A percentile compares a stretch with the other conserved stretches of the same genome.
phyloP scores from a whole-genome alignment of 768 basidiomycete genomes.

The Russula foetens region DNA sequence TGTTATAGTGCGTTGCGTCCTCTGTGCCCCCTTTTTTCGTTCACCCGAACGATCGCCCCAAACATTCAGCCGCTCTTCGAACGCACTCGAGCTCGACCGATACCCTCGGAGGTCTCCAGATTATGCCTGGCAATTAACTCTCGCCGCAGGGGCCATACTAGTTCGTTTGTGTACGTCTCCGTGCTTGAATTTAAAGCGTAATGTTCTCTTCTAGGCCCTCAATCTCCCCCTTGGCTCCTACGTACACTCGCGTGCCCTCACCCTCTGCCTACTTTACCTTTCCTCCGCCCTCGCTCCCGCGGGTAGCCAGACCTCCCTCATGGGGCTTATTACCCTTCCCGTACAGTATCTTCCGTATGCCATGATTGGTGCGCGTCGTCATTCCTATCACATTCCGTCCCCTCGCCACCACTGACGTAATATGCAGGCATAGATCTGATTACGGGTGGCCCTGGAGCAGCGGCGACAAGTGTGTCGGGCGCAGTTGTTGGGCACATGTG shows the following conservation, averaged over 20 bases:
- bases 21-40: not conserved
- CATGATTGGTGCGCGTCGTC: conserved; percentile 38
- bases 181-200: not conserved
- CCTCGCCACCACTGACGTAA: not conserved
- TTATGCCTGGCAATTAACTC: conserved; percentile 64
- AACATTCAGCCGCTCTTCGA: conserved; percentile 50
- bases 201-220: conserved; percentile 30
- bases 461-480: conserved; percentile 54
- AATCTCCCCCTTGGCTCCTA: conserved; percentile 53
- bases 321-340: conserved; percentile 73
- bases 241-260: conserved; percentile 56
- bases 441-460: conserved; percentile 48
- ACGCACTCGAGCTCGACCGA: conserved; percentile 54
- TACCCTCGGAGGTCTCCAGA: conserved; percentile 59
- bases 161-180: conserved; percentile 28
- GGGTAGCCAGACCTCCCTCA: conserved; percentile 60
- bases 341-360: conserved; percentile 66
- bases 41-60: not conserved
- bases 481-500: conserved; percentile 72
- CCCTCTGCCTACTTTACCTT: conserved; percentile 62
- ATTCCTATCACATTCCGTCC: too few relatives aligned
- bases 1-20: conserved; percentile 52
- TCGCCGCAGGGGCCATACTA: conserved; percentile 47
- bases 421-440: conserved; percentile 49
- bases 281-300: conserved; percentile 57